Percentiles rank a stretch among this genome's conserved stretches.
Evolutionary conservation across 139 green algal genomes (phyloP).

Genomic region (Pleodorina starrii): DNA sequence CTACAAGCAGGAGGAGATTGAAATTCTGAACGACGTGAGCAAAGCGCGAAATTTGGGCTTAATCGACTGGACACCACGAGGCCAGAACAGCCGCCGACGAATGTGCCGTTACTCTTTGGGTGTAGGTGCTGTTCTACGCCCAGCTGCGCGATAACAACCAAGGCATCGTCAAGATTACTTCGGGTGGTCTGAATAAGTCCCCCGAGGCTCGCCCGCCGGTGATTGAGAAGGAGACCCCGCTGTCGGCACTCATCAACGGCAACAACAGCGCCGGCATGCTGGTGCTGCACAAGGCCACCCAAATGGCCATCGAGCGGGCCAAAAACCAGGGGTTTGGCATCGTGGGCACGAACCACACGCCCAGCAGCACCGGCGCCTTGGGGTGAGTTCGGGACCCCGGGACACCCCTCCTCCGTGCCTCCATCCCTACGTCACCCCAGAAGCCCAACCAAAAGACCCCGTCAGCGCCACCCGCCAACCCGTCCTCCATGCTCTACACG

Average conservation of each 20-base stretch:
- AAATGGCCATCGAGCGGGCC: slow-evolving; percentile 74
- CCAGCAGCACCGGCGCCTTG: slow-evolving; percentile 79
- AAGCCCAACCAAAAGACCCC: too few relatives aligned
- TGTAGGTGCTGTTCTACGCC: slow-evolving; percentile 85
- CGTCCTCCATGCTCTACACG: too few relatives aligned
- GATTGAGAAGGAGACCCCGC: slow-evolving; percentile 70
- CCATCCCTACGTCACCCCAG: too few relatives aligned
- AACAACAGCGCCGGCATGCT: slow-evolving; percentile 80
- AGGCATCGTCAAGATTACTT: slow-evolving; percentile 87
- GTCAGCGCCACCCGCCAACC: too few relatives aligned
- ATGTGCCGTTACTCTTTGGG: not conserved
- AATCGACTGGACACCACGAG: too few relatives aligned
- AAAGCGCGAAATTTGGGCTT: too few relatives aligned
- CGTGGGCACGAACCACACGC: slow-evolving; percentile 81
- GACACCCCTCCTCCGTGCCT: too few relatives aligned
- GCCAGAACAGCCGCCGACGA: not conserved
- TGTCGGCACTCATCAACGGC: slow-evolving; percentile 80
- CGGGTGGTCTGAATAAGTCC: slow-evolving; percentile 71
- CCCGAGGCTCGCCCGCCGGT: slow-evolving; percentile 18
- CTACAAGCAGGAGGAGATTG: slow-evolving; percentile 62
- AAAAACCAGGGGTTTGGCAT: slow-evolving; percentile 77
- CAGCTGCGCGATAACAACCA: slow-evolving; percentile 89
- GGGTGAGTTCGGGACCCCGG: too few relatives aligned
- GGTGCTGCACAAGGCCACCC: slow-evolving; percentile 69
- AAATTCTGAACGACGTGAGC: slow-evolving; percentile 67